phyloP scores from a whole-genome alignment of 148 eudicot species.

The Rhododendron griersonianum region DNA sequence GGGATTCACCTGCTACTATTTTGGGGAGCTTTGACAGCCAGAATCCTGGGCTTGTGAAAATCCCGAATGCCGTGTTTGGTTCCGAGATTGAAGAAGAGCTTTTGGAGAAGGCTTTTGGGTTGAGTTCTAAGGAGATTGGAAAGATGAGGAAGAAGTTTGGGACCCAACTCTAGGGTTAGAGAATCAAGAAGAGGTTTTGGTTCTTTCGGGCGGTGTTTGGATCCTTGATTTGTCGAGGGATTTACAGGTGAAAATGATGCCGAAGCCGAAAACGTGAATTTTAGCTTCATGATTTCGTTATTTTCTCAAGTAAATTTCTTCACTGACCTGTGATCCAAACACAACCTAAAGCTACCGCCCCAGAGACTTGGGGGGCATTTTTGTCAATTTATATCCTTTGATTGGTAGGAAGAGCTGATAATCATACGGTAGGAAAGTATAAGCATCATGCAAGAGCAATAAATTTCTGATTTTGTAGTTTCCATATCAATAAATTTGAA shows the following conservation, averaged over 20 bases:
- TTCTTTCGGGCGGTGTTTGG: not conserved
- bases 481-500: not conserved
- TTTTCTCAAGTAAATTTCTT: not conserved
- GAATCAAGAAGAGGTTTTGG: not conserved
- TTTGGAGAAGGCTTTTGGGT: conserved; percentile 75
- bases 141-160: conserved; percentile 52
- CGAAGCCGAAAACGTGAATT: not conserved
- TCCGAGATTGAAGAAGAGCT: conserved; percentile 53
- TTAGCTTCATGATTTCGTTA: not conserved
- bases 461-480: not conserved
- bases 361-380: not conserved
- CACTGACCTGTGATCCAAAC: not conserved
- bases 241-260: not conserved
- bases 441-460: not conserved
- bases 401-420: not conserved
- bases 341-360: not conserved
- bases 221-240: not conserved
- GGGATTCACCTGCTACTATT: conserved; percentile 53
- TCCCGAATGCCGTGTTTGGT: conserved; percentile 64
- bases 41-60: conserved; percentile 67
- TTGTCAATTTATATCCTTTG: not conserved
- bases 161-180: conserved; percentile 7
- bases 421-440: not conserved
- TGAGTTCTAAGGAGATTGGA: conserved; percentile 45
- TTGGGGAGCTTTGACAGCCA: conserved; percentile 80